These are phyloP conservation scores for Antitrichia curtipendula DNA, from an alignment of 225 moss, liverwort and hornwort species.

Conservation along the genomic window DNA sequence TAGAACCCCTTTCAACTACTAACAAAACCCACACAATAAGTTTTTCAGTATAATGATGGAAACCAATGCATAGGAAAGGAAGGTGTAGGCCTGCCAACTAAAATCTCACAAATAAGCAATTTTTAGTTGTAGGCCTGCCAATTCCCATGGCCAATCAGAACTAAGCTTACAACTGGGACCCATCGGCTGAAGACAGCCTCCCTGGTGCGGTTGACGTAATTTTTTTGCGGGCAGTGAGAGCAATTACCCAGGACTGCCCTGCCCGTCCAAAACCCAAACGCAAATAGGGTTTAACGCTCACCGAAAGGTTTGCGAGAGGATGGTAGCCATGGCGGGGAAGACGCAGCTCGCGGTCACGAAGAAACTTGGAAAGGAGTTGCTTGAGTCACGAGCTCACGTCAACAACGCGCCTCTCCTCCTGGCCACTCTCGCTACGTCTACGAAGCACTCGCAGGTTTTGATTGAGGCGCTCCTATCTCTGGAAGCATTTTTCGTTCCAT, in stretches of 20 bases:
- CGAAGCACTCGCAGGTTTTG: neutral
- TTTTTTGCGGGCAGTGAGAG: neutral
- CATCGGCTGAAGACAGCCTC: too few species aligned
- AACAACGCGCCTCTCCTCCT: constrained; percentile 75
- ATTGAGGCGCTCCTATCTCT: constrained; percentile 59
- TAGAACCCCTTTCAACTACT: too few species aligned
- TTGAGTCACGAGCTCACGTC: constrained; percentile 58
- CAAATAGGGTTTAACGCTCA: neutral
- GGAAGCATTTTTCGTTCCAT: constrained; percentile 72
- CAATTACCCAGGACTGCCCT: neutral
- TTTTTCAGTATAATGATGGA: too few species aligned
- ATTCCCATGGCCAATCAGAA: neutral
- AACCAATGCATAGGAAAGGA: too few species aligned
- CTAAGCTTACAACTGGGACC: too few species aligned
- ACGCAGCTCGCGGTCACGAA: constrained; percentile 34
- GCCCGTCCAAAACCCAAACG: neutral
- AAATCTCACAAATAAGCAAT: too few species aligned
- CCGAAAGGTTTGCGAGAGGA: neutral
- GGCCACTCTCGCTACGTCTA: constrained; percentile 30
- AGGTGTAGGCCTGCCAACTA: too few species aligned
- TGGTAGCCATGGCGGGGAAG: constrained; percentile 25
- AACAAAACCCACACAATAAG: too few species aligned
- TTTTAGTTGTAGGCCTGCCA: neutral
- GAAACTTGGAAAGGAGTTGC: constrained; percentile 57
- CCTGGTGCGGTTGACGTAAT: neutral